Conservation (phyloP, 192 early-diverging fungal species). For the Lobosporangium transversale region DNA sequence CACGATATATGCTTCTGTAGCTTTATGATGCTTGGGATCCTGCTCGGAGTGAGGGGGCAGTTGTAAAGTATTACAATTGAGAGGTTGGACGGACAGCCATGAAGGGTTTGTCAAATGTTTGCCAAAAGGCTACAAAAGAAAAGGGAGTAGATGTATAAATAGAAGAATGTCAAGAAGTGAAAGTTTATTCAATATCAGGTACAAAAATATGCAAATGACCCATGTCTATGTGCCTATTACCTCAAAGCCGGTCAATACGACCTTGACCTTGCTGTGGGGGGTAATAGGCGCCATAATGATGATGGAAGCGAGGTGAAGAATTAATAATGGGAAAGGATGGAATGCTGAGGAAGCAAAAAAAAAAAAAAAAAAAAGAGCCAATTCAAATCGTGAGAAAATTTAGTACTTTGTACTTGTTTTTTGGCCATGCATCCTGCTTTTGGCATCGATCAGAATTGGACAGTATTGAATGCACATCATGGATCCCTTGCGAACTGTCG, state of each 20-base stretch:
- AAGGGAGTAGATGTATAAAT: not conserved
- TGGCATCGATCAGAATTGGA: not conserved
- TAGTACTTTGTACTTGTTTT: not conserved
- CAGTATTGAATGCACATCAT: not conserved
- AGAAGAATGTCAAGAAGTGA: not conserved
- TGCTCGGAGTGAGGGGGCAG: slow-evolving; percentile 8
- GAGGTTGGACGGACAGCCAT: slow-evolving; percentile 35
- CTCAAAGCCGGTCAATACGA: slow-evolving; percentile 50
- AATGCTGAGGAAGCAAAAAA: too few relatives aligned
- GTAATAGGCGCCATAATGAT: slow-evolving; percentile 37
- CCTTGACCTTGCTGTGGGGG: slow-evolving; percentile 30
- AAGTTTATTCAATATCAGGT: too few relatives aligned
- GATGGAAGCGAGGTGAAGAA: not conserved
- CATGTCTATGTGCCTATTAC: too few relatives aligned
- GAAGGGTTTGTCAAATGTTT: slow-evolving; percentile 43
- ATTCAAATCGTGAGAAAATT: not conserved
- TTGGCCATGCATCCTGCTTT: not conserved
- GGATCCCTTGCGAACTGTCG: not conserved
- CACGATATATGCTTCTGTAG: slow-evolving; percentile 23
- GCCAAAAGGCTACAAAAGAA: slow-evolving; percentile 27
- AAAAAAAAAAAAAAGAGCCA: too few relatives aligned
- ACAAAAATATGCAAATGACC: too few relatives aligned
- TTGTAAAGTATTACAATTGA: slow-evolving; percentile 33
- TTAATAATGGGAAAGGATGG: not conserved
- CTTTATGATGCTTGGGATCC: slow-evolving; percentile 19